phyloP scores from a whole-genome alignment of 2,329 filamentous ascomycete genomes.

The Epichloe typhina region DNA sequence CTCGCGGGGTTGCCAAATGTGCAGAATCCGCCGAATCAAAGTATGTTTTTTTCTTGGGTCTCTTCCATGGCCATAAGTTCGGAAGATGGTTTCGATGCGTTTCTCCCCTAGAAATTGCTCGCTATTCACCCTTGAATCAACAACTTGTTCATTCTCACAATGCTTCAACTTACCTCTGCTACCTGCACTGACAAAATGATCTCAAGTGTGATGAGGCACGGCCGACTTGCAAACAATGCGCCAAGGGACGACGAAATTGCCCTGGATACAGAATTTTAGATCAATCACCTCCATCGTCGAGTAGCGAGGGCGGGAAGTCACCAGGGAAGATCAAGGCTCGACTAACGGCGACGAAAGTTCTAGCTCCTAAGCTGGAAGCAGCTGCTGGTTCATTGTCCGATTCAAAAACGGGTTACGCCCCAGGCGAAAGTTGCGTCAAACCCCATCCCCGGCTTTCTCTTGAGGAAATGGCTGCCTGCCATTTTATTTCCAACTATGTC shows the following conservation, averaged over 20 bases:
- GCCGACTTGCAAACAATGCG: conserved; percentile 50
- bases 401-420: conserved; percentile 14
- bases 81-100: neutral
- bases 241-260: conserved; percentile 47
- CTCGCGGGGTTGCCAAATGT: conserved; percentile 59
- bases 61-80: neutral
- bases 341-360: conserved; percentile 49
- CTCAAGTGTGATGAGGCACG: conserved; percentile 52
- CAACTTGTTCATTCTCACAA: too few species aligned
- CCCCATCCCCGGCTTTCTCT: conserved; percentile 28
- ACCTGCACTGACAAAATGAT: neutral
- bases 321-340: conserved; percentile 37
- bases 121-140: too few species aligned
- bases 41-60: conserved; percentile 23
- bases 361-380: conserved; percentile 41
- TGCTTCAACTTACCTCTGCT: too few species aligned
- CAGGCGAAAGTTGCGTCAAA: conserved; percentile 10
- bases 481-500: conserved; percentile 48
- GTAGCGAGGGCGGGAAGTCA: conserved; percentile 24
- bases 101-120: too few species aligned
- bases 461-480: conserved; percentile 41
- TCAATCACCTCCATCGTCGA: conserved; percentile 29
- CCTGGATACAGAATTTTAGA: conserved; percentile 57
- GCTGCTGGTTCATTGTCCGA: conserved; percentile 9
- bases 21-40: conserved; percentile 58